Base-by-base conservation (phyloP, 106 monocot species). In the Phalaenopsis aphrodite region DNA sequence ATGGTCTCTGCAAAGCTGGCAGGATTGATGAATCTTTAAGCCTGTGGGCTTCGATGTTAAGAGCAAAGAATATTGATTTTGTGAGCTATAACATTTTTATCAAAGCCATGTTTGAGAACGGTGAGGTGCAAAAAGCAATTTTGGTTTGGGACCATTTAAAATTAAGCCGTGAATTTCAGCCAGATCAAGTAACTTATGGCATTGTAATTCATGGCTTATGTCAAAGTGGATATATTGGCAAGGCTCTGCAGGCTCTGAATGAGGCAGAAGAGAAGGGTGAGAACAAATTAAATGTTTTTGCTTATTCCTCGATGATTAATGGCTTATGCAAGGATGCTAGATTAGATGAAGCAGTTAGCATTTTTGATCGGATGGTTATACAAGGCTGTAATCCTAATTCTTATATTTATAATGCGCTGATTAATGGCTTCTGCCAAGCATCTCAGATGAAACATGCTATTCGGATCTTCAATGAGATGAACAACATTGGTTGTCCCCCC, bases 261-360 rank as follows among this genome's bases (percentile, higher is more conserved):
- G 79, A 90, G 49, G 88, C 75, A 73, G 75, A 84, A 80, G 43
- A 56, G 68, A 57, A 69, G 80, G 88, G 83, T 5, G 37, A 67
- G 5, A 72, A 75, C 15, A 72, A 77, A 9, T 78, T 91, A 78
- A 93, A 94, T 85, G 85, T 87, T 52, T 89, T 86, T 81, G 81
- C 91, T n/a, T 99, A 91, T 84, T 93, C 88, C 58, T 92, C 94
- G 0, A 83, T 94, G 85, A 88, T 99, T 45, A 91, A 83, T 87
- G 90, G 89, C 16, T 79, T 94, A 14, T 98, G 90, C 75, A 94
- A 87, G 45, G 55, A 80, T 84, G 75, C 72, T 39, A 89, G 89
- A 77, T 52, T 88, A 55, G 80, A 89, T 66, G 91, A 92, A 77
- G 98, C 98, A 4, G 41, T 88, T 24, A 46, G 65, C 42, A 52